Conservation (phyloP, 495 filamentous ascomycete genomes). For the Talaromyces adpressus region DNA sequence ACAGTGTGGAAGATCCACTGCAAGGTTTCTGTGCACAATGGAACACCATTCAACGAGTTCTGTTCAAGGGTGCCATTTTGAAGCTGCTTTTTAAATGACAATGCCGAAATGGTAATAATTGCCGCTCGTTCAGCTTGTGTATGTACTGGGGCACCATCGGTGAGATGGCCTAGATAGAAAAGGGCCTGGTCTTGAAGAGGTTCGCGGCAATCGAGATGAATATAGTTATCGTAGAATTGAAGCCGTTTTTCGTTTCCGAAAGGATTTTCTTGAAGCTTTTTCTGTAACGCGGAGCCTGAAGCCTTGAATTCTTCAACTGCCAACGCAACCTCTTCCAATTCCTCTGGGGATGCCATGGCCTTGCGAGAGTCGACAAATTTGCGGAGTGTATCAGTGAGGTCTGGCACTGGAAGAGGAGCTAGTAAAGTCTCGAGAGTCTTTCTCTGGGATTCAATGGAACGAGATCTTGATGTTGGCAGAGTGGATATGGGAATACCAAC, state of each 20-base stretch:
- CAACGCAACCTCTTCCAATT: not conserved
- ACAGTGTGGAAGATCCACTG: conserved; percentile 52
- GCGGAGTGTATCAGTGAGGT: not conserved
- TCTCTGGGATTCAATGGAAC: too few species aligned
- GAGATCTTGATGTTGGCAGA: too few species aligned
- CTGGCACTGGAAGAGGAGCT: not conserved
- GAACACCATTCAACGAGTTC: conserved; percentile 17
- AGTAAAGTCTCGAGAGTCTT: too few species aligned
- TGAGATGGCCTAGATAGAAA: not conserved
- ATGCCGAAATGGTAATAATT: not conserved
- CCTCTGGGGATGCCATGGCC: not conserved
- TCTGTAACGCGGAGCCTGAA: not conserved
- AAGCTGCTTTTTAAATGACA: not conserved
- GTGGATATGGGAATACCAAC: too few species aligned
- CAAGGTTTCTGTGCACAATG: conserved; percentile 44
- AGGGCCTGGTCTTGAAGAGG: not conserved
- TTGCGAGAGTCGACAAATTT: not conserved
- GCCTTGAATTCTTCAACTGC: not conserved
- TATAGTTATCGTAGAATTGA: not conserved
- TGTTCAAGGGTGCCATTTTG: not conserved
- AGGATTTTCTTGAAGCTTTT: not conserved
- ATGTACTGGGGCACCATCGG: not conserved
- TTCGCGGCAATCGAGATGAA: not conserved
- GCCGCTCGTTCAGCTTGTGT: not conserved
- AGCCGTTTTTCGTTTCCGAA: not conserved